Conservation (phyloP, 352 stramenopile genomes). For the Globisporangium heterothallicum region DNA sequence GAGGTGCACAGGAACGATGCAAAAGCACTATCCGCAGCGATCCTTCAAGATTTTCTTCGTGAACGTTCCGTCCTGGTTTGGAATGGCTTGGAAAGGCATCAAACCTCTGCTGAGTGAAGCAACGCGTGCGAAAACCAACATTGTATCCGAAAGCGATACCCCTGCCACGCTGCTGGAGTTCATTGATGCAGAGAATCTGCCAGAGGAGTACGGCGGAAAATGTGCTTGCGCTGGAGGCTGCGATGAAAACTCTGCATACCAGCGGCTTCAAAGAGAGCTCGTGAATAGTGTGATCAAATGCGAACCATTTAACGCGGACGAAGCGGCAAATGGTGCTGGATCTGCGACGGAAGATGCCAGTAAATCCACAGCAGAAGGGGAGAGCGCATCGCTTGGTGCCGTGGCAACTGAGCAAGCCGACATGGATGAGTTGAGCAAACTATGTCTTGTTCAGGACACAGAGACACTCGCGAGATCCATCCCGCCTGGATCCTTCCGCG, state of each 20-base stretch:
- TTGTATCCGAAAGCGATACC: slow-evolving; percentile 68
- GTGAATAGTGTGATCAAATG: slow-evolving; percentile 47
- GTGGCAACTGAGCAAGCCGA: slow-evolving; percentile 1
- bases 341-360: slow-evolving; percentile 3
- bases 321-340: slow-evolving; percentile 5
- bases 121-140: slow-evolving; percentile 85
- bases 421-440: slow-evolving; percentile 11
- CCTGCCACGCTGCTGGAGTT: slow-evolving; percentile 39
- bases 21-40: slow-evolving; percentile 83
- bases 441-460: slow-evolving; percentile 14
- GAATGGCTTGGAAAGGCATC: slow-evolving; percentile 88
- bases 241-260: slow-evolving; percentile 60
- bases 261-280: slow-evolving; percentile 44
- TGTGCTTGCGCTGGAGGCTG: slow-evolving; percentile 65
- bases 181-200: slow-evolving; percentile 63
- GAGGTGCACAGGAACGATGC: slow-evolving; percentile 77
- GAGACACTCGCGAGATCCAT: slow-evolving; percentile 19
- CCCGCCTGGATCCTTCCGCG: slow-evolving; percentile 36
- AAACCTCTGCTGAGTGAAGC: slow-evolving; percentile 84
- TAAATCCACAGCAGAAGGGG: slow-evolving; percentile 1
- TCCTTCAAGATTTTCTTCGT: slow-evolving; percentile 91
- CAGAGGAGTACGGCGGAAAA: slow-evolving; percentile 62
- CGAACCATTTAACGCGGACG: slow-evolving; percentile 39
- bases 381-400: background rate
- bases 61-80: slow-evolving; percentile 90